phyloP scores from a whole-genome alignment of 2,329 filamentous ascomycete species.

The Trichophaea hybrida region DNA sequence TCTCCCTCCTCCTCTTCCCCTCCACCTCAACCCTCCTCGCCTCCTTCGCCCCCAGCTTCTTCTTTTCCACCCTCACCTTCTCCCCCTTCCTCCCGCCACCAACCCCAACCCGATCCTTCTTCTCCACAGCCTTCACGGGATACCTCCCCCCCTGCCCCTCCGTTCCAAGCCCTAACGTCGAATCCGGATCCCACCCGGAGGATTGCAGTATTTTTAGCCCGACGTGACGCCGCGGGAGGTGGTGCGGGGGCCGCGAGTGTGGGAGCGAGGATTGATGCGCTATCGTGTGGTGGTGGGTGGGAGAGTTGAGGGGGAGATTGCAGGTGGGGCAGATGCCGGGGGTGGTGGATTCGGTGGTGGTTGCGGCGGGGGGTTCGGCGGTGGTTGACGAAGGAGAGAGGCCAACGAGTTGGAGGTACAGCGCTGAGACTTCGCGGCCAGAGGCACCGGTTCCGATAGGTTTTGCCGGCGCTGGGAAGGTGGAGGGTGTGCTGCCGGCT shows the following conservation, averaged over 20 bases:
- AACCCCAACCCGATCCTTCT: slow-evolving; percentile 61
- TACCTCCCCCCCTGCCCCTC: slow-evolving; percentile 57
- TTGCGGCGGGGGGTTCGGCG: neutral
- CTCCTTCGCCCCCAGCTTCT: slow-evolving; percentile 53
- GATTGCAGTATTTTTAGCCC: slow-evolving; percentile 51
- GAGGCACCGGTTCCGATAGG: slow-evolving; percentile 16
- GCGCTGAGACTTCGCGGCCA: slow-evolving; percentile 14
- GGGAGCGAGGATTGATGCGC: slow-evolving; percentile 56
- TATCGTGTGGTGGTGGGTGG: slow-evolving; percentile 45
- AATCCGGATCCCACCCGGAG: slow-evolving; percentile 62
- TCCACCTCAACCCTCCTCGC: slow-evolving; percentile 47
- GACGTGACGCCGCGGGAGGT: slow-evolving; percentile 55
- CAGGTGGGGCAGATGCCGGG: slow-evolving; percentile 41
- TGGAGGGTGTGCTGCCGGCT: slow-evolving; percentile 30
- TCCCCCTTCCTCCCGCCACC: slow-evolving; percentile 36
- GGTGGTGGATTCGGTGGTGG: too few species aligned
- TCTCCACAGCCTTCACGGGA: slow-evolving; percentile 57
- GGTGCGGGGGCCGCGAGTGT: slow-evolving; percentile 58
- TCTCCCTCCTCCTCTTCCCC: slow-evolving; percentile 38
- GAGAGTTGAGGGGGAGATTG: slow-evolving; percentile 40
- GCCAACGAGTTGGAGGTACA: slow-evolving; percentile 20
- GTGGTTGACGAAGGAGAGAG: slow-evolving; percentile 11
- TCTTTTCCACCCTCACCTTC: slow-evolving; percentile 34
- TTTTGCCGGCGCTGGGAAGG: slow-evolving; percentile 17
- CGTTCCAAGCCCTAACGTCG: slow-evolving; percentile 55